Percentiles rank a stretch among this genome's conserved stretches.
Conservation (phyloP, 1,284 basidiomycete species). For the Neonothopanus nambi region DNA sequence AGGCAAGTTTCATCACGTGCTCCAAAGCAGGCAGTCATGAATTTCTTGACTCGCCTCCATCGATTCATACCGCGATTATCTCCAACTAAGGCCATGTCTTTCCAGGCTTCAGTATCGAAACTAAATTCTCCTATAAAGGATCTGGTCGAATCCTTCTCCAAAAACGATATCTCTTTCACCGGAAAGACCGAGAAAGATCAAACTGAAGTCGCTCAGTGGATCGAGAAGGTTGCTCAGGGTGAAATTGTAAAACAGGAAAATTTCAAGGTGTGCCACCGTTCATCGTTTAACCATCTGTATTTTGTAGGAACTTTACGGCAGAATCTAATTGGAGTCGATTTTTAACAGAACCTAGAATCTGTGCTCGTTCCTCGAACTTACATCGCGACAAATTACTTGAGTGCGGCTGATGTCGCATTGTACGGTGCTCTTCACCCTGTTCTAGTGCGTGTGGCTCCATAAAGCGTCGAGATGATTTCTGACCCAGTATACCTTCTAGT, state of each 20-base stretch:
- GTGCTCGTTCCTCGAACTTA: conserved; percentile 78
- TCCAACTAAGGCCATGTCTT: conserved; percentile 40
- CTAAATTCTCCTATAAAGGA: conserved; percentile 57
- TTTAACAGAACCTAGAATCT: conserved; percentile 81
- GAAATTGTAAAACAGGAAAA: conserved; percentile 47
- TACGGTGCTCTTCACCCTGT: conserved; percentile 82
- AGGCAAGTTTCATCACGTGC: too few species aligned
- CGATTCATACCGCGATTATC: conserved; percentile 37
- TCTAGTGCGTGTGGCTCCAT: conserved; percentile 53
- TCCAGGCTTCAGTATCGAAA: conserved; percentile 50
- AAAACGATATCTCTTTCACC: conserved; percentile 39
- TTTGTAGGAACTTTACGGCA: too few species aligned
- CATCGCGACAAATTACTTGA: conserved; percentile 77
- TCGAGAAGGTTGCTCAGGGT: conserved; percentile 61
- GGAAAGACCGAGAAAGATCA: conserved; percentile 66
- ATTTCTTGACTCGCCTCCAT: conserved; percentile 37
- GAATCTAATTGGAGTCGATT: too few species aligned
- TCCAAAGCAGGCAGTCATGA: conserved; percentile 19
- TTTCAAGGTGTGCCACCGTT: conserved; percentile 46
- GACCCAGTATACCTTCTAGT: conserved; percentile 43
- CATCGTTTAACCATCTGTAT: too few species aligned
- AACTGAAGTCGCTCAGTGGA: conserved; percentile 65
- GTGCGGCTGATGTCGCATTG: conserved; percentile 84
- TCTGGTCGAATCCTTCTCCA: conserved; percentile 51
- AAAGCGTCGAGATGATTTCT: background rate